A percentile compares a stretch with the other conserved stretches of the same genome.
These are phyloP conservation scores for Lentinula sp. DNA, from an alignment of 768 basidiomycete species.

Conservation along the genomic window DNA sequence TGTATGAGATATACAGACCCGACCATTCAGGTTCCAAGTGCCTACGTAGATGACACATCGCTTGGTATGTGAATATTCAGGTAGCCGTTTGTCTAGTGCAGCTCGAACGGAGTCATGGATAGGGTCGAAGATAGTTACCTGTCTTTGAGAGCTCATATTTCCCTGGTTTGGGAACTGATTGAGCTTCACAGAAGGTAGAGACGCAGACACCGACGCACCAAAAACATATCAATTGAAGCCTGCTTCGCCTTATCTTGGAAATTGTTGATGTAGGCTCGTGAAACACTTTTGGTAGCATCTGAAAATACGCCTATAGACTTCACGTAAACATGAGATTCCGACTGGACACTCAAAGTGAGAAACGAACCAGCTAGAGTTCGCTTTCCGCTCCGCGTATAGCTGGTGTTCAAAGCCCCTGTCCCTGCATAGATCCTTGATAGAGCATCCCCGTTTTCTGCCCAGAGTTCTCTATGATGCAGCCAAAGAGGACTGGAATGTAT, in stretches of 20 bases:
- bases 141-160: conserved; percentile 81
- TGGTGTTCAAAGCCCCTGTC: conserved; percentile 90
- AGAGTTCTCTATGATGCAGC: conserved; percentile 86
- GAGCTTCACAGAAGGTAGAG: not conserved
- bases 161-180: conserved; percentile 49
- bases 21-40: conserved; percentile 95
- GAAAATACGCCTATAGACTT: conserved; percentile 66
- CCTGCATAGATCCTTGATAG: conserved; percentile 93
- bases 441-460: conserved; percentile 96
- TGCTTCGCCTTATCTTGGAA: conserved; percentile 97
- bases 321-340: conserved; percentile 2
- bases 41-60: conserved; percentile 77
- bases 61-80: conserved; percentile 80
- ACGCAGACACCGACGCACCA: conserved; percentile 44
- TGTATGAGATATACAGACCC: conserved; percentile 38
- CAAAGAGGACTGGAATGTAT: conserved; percentile 62
- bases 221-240: conserved; percentile 88
- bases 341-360: not conserved
- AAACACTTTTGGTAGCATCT: conserved; percentile 95
- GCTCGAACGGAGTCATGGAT: conserved; percentile 82
- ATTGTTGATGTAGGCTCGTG: conserved; percentile 95
- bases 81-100: conserved; percentile 63
- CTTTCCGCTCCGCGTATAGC: conserved; percentile 92
- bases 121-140: conserved; percentile 90
- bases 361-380: conserved; percentile 76